Percentiles rank a stretch among this genome's conserved stretches.
Conservation (phyloP, 148 eudicot species). For the Heliosperma pusillum region DNA sequence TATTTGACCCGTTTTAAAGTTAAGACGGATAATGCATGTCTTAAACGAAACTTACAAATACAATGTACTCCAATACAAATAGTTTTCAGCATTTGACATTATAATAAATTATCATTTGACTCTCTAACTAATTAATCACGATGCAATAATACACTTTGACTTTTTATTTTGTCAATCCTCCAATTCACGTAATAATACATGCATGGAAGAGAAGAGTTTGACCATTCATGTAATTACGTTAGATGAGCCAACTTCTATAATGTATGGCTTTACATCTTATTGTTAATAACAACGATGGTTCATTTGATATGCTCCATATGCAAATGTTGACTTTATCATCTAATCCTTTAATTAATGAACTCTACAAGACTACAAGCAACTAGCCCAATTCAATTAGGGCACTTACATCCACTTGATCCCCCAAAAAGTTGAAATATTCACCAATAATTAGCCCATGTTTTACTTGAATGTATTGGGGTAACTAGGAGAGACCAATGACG, state of each 20-base stretch:
- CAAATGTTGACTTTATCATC: neutral
- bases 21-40: too few relatives aligned
- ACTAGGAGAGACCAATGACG: too few relatives aligned
- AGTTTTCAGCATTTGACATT: conserved; percentile 12
- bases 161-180: neutral
- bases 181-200: neutral
- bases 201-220: neutral
- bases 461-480: too few relatives aligned
- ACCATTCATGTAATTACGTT: neutral
- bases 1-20: too few relatives aligned
- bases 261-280: neutral
- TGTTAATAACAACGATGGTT: neutral
- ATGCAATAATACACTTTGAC: neutral
- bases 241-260: neutral
- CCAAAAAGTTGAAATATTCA: neutral
- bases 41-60: too few relatives aligned
- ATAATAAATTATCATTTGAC: neutral
- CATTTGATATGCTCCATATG: neutral
- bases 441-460: too few relatives aligned
- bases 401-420: neutral
- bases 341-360: neutral
- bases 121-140: neutral
- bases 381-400: neutral
- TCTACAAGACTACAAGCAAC: neutral
- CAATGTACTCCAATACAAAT: too few relatives aligned